These are phyloP conservation scores for Phytophthora vignae DNA, from an alignment of 352 stramenopile genomes.

Conservation along the genomic window DNA sequence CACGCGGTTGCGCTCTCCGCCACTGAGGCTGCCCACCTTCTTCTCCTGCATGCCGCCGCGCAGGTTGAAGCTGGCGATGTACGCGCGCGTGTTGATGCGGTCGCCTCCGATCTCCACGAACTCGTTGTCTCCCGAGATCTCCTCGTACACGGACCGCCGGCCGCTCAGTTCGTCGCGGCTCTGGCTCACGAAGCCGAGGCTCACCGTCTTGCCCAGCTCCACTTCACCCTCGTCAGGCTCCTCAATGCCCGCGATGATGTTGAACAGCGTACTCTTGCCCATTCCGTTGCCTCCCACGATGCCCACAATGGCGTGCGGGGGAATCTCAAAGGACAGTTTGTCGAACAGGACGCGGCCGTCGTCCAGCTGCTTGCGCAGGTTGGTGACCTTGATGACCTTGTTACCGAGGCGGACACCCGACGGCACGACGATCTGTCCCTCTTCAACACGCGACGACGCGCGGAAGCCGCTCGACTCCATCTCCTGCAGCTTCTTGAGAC, in stretches of 20 bases:
- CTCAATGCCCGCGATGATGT: conserved; percentile 95
- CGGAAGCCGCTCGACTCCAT: conserved; percentile 78
- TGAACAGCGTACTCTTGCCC: conserved; percentile 97
- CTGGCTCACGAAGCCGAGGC: conserved; percentile 82
- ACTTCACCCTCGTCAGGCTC: conserved; percentile 80
- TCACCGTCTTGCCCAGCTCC: conserved; percentile 82
- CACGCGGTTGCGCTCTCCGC: conserved; percentile 87
- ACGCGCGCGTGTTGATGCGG: conserved; percentile 83
- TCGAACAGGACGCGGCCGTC: conserved; percentile 92
- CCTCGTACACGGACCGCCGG: conserved; percentile 79
- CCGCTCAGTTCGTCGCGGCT: conserved; percentile 75
- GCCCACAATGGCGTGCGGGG: conserved; percentile 96
- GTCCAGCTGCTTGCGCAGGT: conserved; percentile 77
- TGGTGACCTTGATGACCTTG: conserved; percentile 90
- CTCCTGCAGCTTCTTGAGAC: conserved; percentile 93
- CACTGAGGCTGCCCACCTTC: conserved; percentile 77
- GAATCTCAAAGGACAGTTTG: conserved; percentile 94
- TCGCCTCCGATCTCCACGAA: conserved; percentile 82
- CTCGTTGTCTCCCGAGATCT: conserved; percentile 89
- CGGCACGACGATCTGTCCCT: conserved; percentile 93
- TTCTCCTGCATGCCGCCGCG: conserved; percentile 88
- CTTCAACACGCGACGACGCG: conserved; percentile 70
- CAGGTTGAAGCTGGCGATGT: conserved; percentile 90
- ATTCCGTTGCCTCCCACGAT: conserved; percentile 98
- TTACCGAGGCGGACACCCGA: conserved; percentile 93